Evolutionary conservation across 1,284 basidiomycete species (phyloP).

Genomic region (Sanghuangporus weigelae): DNA sequence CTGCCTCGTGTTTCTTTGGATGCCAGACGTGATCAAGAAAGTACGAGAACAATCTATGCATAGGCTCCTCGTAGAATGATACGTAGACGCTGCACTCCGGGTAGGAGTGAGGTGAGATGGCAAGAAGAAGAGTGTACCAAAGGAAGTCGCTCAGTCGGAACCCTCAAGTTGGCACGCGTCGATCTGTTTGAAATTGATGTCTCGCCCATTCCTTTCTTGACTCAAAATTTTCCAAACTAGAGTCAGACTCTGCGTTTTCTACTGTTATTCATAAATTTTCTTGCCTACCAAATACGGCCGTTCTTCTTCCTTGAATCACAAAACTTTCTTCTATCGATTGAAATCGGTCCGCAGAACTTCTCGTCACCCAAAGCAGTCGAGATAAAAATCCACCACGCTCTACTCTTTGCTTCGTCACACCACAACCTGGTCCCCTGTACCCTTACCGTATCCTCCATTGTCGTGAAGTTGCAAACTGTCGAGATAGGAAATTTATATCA

Average conservation of each 20-base stretch:
- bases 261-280: not conserved
- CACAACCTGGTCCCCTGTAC: not conserved
- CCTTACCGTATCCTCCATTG: not conserved
- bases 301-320: not conserved
- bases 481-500: not conserved
- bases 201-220: no score
- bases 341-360: not conserved
- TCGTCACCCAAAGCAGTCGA: not conserved
- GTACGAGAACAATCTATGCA: not conserved
- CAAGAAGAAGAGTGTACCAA: no score
- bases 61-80: not conserved
- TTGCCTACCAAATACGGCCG: not conserved
- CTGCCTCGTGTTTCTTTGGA: not conserved
- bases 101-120: no score
- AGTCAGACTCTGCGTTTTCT: not conserved
- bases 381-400: not conserved
- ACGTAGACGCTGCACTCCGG: not conserved
- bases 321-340: not conserved
- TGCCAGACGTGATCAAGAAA: not conserved
- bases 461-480: not conserved
- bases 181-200: not conserved
- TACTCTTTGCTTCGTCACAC: not conserved
- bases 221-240: not conserved
- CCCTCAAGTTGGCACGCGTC: not conserved
- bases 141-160: no score